Percentiles rank a stretch among this genome's conserved stretches.
These are phyloP conservation scores for Spathaspora hagerdaliae DNA, from an alignment of 805 yeast genomes.

Conservation along the genomic window DNA sequence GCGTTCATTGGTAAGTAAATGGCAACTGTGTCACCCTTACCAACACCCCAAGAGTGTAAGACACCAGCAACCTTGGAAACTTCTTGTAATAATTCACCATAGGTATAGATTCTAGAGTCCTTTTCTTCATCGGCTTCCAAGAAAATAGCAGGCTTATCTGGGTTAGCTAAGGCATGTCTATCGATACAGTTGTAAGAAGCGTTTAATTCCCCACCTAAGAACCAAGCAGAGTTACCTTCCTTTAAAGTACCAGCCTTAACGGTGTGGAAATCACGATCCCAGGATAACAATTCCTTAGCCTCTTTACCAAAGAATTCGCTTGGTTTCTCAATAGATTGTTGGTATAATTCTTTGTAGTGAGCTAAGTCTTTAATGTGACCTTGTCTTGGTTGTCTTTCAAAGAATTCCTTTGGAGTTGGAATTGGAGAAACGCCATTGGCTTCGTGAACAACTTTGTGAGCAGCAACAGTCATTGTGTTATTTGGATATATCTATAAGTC, in stretches of 20 bases:
- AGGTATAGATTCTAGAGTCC: constrained; percentile 59
- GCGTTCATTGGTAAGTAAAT: constrained; percentile 86
- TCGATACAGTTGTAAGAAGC: constrained; percentile 82
- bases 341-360: constrained; percentile 66
- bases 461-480: constrained; percentile 19
- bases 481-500: neutral
- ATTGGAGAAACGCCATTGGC: constrained; percentile 49
- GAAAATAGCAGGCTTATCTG: constrained; percentile 68
- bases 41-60: constrained; percentile 60
- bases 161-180: constrained; percentile 69
- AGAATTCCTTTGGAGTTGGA: constrained; percentile 53
- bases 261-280: constrained; percentile 75
- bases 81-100: constrained; percentile 65
- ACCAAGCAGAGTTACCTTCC: constrained; percentile 62
- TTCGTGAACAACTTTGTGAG: constrained; percentile 55
- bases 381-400: constrained; percentile 52
- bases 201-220: constrained; percentile 72
- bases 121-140: constrained; percentile 81
- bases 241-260: constrained; percentile 63
- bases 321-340: constrained; percentile 76
- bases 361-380: constrained; percentile 61
- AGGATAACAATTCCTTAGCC: constrained; percentile 68
- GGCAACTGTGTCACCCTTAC: constrained; percentile 82
- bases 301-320: constrained; percentile 72
- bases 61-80: constrained; percentile 72